Conservation (phyloP, 257 asterid genomes). For the Ilex asprella region DNA sequence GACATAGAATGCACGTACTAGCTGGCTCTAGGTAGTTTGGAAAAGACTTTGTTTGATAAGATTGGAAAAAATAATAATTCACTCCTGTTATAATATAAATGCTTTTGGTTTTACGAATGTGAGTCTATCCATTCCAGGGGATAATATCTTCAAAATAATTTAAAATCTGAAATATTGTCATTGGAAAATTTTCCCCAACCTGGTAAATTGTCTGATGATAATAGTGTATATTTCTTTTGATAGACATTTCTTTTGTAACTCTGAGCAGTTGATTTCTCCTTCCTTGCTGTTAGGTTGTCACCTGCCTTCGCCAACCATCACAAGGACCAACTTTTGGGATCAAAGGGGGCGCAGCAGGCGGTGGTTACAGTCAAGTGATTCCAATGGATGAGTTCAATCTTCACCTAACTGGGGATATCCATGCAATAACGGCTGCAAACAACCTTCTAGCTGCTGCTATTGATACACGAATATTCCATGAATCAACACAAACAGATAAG, state of each 20-base stretch:
- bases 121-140: too few relatives aligned
- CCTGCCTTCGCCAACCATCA: slow-evolving; percentile 89
- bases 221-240: too few relatives aligned
- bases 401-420: slow-evolving; percentile 94
- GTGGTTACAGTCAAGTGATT: slow-evolving; percentile 98
- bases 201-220: too few relatives aligned
- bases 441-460: slow-evolving; percentile 97
- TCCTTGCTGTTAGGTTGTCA: slow-evolving; percentile 56
- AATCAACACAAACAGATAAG: slow-evolving; percentile 81
- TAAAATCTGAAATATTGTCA: too few relatives aligned
- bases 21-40: too few relatives aligned
- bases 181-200: too few relatives aligned
- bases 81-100: too few relatives aligned
- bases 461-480: slow-evolving; percentile 89
- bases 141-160: too few relatives aligned
- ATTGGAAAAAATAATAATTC: too few relatives aligned
- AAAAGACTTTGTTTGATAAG: too few relatives aligned
- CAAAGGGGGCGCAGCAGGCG: slow-evolving; percentile 98
- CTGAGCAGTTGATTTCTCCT: slow-evolving; percentile 1
- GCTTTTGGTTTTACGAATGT: too few relatives aligned
- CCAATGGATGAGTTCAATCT: slow-evolving; percentile 99
- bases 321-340: slow-evolving; percentile 98
- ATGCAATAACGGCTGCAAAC: slow-evolving; percentile 96
- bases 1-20: too few relatives aligned
- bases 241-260: neutral